Conservation (phyloP, 306 rosid genomes). For the Corylus avellana region DNA sequence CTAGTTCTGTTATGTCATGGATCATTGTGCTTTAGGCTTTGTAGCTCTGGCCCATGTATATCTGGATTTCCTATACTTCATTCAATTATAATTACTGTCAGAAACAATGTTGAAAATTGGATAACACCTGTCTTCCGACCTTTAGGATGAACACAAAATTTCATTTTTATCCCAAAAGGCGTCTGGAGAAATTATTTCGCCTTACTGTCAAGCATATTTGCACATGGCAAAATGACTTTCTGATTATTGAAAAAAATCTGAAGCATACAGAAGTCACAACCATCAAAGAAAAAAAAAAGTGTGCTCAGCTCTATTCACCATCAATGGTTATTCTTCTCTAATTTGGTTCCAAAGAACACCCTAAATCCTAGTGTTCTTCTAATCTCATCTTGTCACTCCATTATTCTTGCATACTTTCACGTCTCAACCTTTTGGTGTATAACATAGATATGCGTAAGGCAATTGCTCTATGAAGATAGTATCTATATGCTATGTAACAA, state of each 20-base stretch:
- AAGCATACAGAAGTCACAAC: background rate
- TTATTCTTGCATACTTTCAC: background rate
- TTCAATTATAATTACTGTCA: background rate
- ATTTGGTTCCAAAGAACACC: background rate
- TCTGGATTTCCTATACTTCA: background rate
- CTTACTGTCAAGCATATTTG: background rate
- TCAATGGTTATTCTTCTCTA: background rate
- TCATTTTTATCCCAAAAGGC: background rate
- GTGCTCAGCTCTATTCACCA: background rate
- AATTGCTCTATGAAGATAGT: background rate
- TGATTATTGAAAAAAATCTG: background rate
- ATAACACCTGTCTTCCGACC: background rate
- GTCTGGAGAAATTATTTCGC: background rate
- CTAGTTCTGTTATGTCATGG: background rate
- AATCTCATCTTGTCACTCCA: background rate
- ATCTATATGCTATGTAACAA: background rate
- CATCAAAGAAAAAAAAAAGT: background rate
- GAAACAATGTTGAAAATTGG: background rate
- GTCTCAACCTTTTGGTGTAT: background rate
- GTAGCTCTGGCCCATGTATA: slow-evolving; percentile 1
- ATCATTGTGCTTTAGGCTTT: background rate
- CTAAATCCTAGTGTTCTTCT: background rate
- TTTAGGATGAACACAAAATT: background rate
- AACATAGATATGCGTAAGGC: background rate
- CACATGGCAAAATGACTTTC: background rate